Percentiles rank a stretch among this genome's conserved stretches.
Evolutionary conservation across 176 grass and related monocot genomes (phyloP).

Genomic region (Zoysia japonica): DNA sequence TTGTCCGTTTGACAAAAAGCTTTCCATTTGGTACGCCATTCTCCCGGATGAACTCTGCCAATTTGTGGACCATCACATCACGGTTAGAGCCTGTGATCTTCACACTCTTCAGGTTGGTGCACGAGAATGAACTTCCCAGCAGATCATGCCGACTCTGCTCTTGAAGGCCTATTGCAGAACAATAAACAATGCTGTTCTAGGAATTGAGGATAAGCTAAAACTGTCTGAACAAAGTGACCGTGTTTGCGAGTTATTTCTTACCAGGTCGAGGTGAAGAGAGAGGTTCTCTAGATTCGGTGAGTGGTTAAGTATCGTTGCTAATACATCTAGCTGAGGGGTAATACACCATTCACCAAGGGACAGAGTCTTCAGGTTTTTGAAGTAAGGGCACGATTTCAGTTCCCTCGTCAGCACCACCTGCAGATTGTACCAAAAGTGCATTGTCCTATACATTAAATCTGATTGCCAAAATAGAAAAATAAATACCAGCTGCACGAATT

Average conservation of each 20-base stretch:
- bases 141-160: background rate
- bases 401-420: constrained; percentile 32
- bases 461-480: background rate
- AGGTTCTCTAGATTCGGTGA: constrained; percentile 43
- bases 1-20: background rate
- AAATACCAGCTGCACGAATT: background rate
- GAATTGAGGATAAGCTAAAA: background rate
- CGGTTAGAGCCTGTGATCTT: constrained; percentile 29
- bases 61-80: background rate
- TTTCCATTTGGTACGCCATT: constrained; percentile 10
- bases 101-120: constrained; percentile 30
- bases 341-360: constrained; percentile 49
- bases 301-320: constrained; percentile 32
- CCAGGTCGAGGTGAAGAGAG: constrained; percentile 39
- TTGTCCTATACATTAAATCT: background rate
- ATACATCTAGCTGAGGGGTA: background rate
- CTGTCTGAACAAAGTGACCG: background rate
- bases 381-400: constrained; percentile 18
- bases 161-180: constrained; percentile 9
- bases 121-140: constrained; percentile 19
- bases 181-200: constrained; percentile 7
- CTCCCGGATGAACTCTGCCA: constrained; percentile 1
- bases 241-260: constrained; percentile 2
- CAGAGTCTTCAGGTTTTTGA: constrained; percentile 40
- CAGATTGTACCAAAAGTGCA: constrained; percentile 27